Evolutionary conservation across 164 flowering plant genomes (phyloP), one percentile per base, ranked within the genome.

Genomic region (Warburgia ugandensis): DNA sequence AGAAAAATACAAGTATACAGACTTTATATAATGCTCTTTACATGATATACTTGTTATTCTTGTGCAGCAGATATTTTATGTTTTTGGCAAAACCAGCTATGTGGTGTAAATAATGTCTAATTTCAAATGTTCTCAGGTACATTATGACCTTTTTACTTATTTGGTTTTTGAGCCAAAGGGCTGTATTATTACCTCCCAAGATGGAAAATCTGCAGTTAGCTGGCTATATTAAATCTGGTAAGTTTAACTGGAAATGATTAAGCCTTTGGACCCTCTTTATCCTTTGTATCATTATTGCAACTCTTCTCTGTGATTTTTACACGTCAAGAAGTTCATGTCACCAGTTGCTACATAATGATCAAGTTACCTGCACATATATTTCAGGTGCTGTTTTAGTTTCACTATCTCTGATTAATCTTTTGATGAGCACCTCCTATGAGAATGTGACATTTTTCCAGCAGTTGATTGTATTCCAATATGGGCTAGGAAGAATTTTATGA

Each of bases 171-270:
- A 94, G 67, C 55, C 81, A 84, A 51, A 77, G 67, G 68, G 90
- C 70, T 19, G 59, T 84, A 32, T 63, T 94, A 45, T 52, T 84
- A 65, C 87, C 97, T 44, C 99, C 97, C 17, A 84, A 78, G 69
- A 37, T 84, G 67, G 83, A 80, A 64, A 58, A 69, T 29, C 60
- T 89, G 62, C 77, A 84, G 51, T 94, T 94, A 68, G 81, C 81
- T 49, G 68, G 63, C 67, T 94, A 94, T 53, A 33, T 89, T 29
- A 89, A 81, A 72, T 89, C 97, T 44, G 97, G 99, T 84, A 58
- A 69, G 76, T 61, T 17, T 41, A 55, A 4, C 58, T 54, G 47
- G 43, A 26, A 43, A 14, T 21, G 7, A 32, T 31, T 12, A n/a
- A n/a, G n/a, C n/a, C n/a, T n/a, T n/a, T n/a, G n/a, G n/a, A n/a